Base-by-base conservation (phyloP, 2,329 filamentous ascomycete species). In the Elsinoe batatas region DNA sequence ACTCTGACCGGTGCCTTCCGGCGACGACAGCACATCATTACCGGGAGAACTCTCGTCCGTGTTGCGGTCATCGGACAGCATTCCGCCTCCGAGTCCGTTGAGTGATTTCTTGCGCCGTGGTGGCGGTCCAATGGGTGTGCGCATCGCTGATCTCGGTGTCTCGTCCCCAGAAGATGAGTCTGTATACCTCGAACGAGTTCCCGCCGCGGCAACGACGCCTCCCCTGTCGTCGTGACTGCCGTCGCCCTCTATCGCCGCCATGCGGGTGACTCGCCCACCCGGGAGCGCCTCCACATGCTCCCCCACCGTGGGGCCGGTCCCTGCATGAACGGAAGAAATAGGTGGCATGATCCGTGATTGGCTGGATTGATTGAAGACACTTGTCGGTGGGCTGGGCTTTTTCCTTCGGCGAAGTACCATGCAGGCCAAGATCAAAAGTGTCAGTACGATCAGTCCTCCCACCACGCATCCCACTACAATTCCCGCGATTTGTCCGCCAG, bases 231-330 rank as follows among this genome's bases (percentile, higher is more conserved):
- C 62, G 18, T 82, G 79, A 57, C 78, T 81, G 0, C 82, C 81
- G 55, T 85, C 81, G 4, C 83, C 85, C 71, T 96, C 91, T 53
- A 98, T 72, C 33, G 93, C 93, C 37, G 91, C 91, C 93, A 98
- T 97, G 56, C 93, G 84, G 37, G 93, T 88, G 58, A 98, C 93
- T 59, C 93, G 85, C 30, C 89, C 90, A 42, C 90, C 91, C 5
- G 90, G 88, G 10, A 94, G 77, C 13, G 90, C 80, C 63, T 89
- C 85, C 61, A 88, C 66, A 8, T 67, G 71, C 64, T 64, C 60
- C 67, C 63, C 56, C 65, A 62, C 58, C 12, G 54, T 56, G 67
- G 66, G 69, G 49, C 64, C 61, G 32, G 38, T 20, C 26, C 72
- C 72, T 42, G 72, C 69, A 51, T 71, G 66, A 58, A 69, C 74